A percentile compares a stretch with the other conserved stretches of the same genome.
Conservation (phyloP, 2,329 filamentous ascomycete genomes). For the Aspergillaceae sp. region DNA sequence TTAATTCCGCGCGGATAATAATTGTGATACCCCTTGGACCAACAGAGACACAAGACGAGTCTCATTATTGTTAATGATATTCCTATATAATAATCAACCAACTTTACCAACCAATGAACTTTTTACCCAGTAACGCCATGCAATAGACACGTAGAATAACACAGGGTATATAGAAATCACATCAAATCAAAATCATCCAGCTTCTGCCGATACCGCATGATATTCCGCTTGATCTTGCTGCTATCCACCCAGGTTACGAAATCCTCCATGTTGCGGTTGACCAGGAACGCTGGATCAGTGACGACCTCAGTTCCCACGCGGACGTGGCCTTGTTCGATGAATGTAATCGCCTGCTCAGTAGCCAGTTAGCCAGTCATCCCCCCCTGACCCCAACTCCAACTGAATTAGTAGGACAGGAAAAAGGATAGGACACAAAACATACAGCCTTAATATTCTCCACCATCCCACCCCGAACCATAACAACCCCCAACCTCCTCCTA, state of each 20-base stretch:
- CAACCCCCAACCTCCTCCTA: slow-evolving; percentile 69
- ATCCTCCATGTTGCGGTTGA: slow-evolving; percentile 85
- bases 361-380: not conserved
- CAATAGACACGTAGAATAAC: not conserved
- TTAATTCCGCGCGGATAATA: too few species aligned
- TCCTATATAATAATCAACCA: too few species aligned
- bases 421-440: slow-evolving; percentile 12
- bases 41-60: too few species aligned
- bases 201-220: slow-evolving; percentile 90
- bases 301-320: slow-evolving; percentile 83
- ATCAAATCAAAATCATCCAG: slow-evolving; percentile 92
- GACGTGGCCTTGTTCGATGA: slow-evolving; percentile 92
- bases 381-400: too few species aligned
- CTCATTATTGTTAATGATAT: too few species aligned
- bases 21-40: too few species aligned
- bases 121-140: slow-evolving; percentile 6
- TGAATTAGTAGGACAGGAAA: slow-evolving; percentile 1
- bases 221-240: slow-evolving; percentile 94
- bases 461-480: slow-evolving; percentile 89
- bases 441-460: slow-evolving; percentile 80
- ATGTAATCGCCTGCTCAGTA: slow-evolving; percentile 46
- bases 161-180: slow-evolving; percentile 27
- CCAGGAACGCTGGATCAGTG: slow-evolving; percentile 80
- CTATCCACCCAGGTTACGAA: slow-evolving; percentile 94
- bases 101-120: too few species aligned